Evolutionary conservation across 306 rosid species (phyloP).

Genomic region (Cyamopsis tetragonoloba): DNA sequence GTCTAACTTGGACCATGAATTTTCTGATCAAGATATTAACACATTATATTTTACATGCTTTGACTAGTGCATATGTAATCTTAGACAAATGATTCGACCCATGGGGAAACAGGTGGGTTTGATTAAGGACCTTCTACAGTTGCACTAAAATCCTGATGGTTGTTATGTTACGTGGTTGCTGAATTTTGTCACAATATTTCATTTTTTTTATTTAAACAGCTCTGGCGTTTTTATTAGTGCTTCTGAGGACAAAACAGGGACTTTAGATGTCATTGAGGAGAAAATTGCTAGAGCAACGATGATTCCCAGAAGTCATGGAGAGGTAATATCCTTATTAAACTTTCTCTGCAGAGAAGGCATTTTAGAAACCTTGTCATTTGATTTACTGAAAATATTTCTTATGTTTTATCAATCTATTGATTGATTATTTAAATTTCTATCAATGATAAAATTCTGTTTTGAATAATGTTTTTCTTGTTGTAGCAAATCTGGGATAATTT

Average conservation of each 20-base stretch:
- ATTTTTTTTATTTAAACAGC: conserved; percentile 42
- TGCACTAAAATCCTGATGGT: conserved; percentile 7
- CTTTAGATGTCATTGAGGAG: conserved; percentile 64
- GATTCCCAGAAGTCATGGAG: conserved; percentile 87
- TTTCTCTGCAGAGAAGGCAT: neutral
- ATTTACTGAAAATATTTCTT: neutral
- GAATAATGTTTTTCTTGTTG: neutral
- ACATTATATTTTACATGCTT: neutral
- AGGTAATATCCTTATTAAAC: conserved; percentile 46
- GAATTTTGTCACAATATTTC: conserved; percentile 7
- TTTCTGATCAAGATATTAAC: neutral
- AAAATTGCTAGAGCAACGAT: conserved; percentile 83
- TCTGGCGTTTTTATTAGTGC: conserved; percentile 80
- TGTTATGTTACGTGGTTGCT: conserved; percentile 14
- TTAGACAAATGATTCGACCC: conserved; percentile 9
- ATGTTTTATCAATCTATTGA: neutral
- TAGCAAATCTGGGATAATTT: neutral
- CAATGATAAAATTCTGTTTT: neutral
- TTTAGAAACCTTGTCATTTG: conserved; percentile 7
- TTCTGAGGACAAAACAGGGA: conserved; percentile 68
- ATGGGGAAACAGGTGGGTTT: neutral
- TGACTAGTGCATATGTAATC: neutral
- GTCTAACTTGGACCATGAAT: neutral
- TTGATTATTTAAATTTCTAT: neutral
- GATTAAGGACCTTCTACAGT: conserved; percentile 10